A percentile compares a stretch with the other conserved stretches of the same genome.
phyloP scores from a whole-genome alignment of 2,329 filamentous ascomycete species.

The Alternaria tenuissima region DNA sequence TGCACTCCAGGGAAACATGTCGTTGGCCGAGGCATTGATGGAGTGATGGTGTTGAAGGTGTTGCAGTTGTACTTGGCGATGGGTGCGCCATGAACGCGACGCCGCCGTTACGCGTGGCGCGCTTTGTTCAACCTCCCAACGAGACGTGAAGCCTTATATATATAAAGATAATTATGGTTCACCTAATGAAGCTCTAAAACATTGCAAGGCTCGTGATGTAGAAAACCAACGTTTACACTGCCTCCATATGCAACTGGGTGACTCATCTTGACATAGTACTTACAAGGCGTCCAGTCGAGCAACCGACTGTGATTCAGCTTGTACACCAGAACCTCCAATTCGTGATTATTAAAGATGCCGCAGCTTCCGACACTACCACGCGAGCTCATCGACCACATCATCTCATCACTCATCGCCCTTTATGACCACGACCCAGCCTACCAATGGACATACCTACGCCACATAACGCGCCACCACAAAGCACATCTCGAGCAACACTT shows the following conservation, averaged over 20 bases:
- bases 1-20: background rate
- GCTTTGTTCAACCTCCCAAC: background rate
- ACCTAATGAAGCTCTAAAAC: no score
- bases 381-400: constrained; percentile 13
- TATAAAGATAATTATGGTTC: background rate
- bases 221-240: background rate
- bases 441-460: constrained; percentile 16
- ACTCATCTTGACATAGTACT: background rate
- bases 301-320: no score
- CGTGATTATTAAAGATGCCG: background rate
- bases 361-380: constrained; percentile 5
- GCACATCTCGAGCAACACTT: constrained; percentile 10
- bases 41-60: background rate
- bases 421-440: constrained; percentile 11
- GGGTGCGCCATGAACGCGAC: background rate
- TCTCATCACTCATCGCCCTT: constrained; percentile 6
- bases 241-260: background rate
- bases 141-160: background rate
- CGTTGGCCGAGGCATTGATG: constrained; percentile 7
- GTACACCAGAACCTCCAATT: background rate
- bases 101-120: constrained; percentile 4
- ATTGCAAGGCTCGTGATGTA: background rate
- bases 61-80: background rate
- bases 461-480: constrained; percentile 9
- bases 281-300: background rate